phyloP scores from a whole-genome alignment of 495 filamentous ascomycete genomes.

The Stereocaulon alpinum region DNA sequence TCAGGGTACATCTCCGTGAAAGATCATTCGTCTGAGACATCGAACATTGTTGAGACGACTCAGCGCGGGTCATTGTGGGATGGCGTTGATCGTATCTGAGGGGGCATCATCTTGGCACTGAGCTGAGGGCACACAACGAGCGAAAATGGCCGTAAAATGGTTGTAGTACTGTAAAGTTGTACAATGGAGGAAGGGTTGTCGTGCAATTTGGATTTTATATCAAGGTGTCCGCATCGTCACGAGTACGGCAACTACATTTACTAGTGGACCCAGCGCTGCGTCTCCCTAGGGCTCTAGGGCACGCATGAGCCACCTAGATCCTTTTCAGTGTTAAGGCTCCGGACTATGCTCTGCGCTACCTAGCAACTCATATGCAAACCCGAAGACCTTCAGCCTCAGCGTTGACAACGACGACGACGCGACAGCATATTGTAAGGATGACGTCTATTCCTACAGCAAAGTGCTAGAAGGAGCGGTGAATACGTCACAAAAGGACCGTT shows the following conservation, averaged over 20 bases:
- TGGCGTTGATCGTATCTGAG: neutral
- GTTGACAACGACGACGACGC: neutral
- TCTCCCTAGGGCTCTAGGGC: slow-evolving; percentile 11
- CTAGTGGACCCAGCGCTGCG: slow-evolving; percentile 13
- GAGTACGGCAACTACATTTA: slow-evolving; percentile 14
- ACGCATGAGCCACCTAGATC: slow-evolving; percentile 6
- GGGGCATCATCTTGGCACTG: neutral
- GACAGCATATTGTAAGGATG: neutral
- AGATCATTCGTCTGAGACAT: slow-evolving; percentile 4
- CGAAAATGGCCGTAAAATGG: neutral
- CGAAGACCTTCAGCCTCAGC: neutral
- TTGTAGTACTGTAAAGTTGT: neutral
- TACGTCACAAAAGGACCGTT: neutral
- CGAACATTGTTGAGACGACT: neutral
- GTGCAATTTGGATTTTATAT: slow-evolving; percentile 14
- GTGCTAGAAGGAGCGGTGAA: neutral
- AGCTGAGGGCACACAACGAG: neutral
- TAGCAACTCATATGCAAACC: neutral
- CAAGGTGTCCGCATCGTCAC: slow-evolving; percentile 5
- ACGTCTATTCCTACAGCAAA: neutral
- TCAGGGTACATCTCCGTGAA: slow-evolving; percentile 1
- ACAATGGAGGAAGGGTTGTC: slow-evolving; percentile 3
- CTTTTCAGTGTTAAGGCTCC: slow-evolving; percentile 7
- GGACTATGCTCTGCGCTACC: slow-evolving; percentile 4
- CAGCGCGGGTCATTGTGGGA: neutral